A percentile compares a stretch with the other conserved stretches of the same genome.
These are phyloP conservation scores for Aspergillus sclerotialis DNA, from an alignment of 2,329 filamentous ascomycete genomes.

Conservation along the genomic window DNA sequence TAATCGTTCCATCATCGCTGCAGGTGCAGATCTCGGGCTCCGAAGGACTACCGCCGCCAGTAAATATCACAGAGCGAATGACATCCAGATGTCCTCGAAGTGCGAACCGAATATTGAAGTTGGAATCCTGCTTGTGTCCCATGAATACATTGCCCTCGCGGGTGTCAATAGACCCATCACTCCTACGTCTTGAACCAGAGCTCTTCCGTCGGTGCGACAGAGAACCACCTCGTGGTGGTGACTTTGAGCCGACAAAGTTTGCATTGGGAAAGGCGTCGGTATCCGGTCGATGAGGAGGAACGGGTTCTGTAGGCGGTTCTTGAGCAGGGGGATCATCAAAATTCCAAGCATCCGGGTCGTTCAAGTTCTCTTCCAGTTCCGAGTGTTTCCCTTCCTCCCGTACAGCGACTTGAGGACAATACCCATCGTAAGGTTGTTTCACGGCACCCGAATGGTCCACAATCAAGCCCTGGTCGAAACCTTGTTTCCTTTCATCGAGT, in stretches of 20 bases:
- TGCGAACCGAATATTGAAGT: conserved; percentile 89
- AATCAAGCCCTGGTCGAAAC: conserved; percentile 32
- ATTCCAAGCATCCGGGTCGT: conserved; percentile 76
- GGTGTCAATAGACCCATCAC: conserved; percentile 59
- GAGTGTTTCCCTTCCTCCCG: conserved; percentile 39
- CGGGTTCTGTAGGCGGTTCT: conserved; percentile 32
- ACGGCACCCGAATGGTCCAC: conserved; percentile 54
- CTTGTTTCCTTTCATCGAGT: conserved; percentile 44
- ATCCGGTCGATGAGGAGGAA: conserved; percentile 63
- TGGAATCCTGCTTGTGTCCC: conserved; percentile 58
- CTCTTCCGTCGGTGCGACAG: conserved; percentile 72
- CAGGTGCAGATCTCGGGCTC: conserved; percentile 97
- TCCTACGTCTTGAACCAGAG: conserved; percentile 63
- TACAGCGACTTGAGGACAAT: conserved; percentile 45
- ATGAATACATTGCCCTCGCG: conserved; percentile 36
- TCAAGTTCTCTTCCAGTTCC: conserved; percentile 41
- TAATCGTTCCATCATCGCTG: conserved; percentile 91
- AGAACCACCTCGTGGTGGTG: conserved; percentile 59
- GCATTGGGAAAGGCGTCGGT: conserved; percentile 81
- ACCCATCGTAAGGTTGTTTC: conserved; percentile 53
- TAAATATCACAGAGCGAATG: conserved; percentile 91
- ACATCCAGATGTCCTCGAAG: conserved; percentile 89
- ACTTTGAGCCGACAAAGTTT: conserved; percentile 70
- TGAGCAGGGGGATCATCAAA: conserved; percentile 72
- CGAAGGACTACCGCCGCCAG: conserved; percentile 86